phyloP scores from a whole-genome alignment of 2,329 filamentous ascomycete species.

The Simplicillium aogashimaense region DNA sequence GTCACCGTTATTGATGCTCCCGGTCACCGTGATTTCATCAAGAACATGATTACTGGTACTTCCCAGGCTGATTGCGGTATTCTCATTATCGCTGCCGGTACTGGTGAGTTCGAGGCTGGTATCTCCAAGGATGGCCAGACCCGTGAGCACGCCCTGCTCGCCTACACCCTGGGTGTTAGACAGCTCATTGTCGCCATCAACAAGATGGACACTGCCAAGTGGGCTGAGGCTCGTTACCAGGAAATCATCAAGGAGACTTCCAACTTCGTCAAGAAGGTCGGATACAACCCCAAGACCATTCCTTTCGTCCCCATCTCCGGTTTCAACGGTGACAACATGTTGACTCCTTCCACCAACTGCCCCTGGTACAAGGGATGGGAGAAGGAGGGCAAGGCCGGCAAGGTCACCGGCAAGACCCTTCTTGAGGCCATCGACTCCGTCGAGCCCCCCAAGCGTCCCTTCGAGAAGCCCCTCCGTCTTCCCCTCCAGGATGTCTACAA shows the following conservation, averaged over 20 bases:
- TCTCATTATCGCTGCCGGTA: slow-evolving; percentile 99
- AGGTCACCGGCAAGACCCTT: slow-evolving; percentile 90
- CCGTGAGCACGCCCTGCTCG: slow-evolving; percentile 99
- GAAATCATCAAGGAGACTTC: slow-evolving; percentile 99
- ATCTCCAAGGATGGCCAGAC: slow-evolving; percentile 99
- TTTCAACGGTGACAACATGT: slow-evolving; percentile 99
- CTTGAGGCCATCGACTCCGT: slow-evolving; percentile 98
- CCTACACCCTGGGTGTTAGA: slow-evolving; percentile 99
- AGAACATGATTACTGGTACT: slow-evolving; percentile 99
- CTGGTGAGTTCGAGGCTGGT: slow-evolving; percentile 99
- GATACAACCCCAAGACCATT: slow-evolving; percentile 99
- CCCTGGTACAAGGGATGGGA: slow-evolving; percentile 99
- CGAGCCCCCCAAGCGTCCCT: slow-evolving; percentile 82
- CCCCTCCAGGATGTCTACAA: slow-evolving; percentile 99
- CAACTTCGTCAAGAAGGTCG: slow-evolving; percentile 99
- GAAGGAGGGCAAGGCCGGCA: slow-evolving; percentile 86
- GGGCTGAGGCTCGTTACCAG: slow-evolving; percentile 90
- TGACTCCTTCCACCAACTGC: slow-evolving; percentile 79
- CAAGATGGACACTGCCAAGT: slow-evolving; percentile 99
- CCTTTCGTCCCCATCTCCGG: slow-evolving; percentile 99
- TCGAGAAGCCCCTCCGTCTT: slow-evolving; percentile 99
- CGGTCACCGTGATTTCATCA: slow-evolving; percentile 99
- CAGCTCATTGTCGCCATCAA: slow-evolving; percentile 99
- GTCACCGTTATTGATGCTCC: slow-evolving; percentile 98
- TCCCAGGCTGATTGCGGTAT: slow-evolving; percentile 99